Percentiles rank a stretch among this genome's conserved stretches.
Conservation (phyloP, 1,284 basidiomycete species). For the Naganishia liquefaciens region DNA sequence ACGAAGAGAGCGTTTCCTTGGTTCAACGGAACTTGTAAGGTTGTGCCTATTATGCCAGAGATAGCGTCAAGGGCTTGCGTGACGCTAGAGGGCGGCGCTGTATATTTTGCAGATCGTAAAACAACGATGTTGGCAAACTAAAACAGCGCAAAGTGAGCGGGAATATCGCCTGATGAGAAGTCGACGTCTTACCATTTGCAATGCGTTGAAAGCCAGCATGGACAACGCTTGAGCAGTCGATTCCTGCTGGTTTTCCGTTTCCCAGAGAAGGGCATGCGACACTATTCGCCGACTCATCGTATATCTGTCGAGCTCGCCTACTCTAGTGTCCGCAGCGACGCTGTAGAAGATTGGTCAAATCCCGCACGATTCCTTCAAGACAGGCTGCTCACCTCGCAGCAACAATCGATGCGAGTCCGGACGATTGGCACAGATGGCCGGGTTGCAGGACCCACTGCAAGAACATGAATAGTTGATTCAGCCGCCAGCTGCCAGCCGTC, state of each 20-base stretch:
- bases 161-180: neutral
- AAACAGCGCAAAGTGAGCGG: neutral
- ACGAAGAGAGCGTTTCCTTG: neutral
- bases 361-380: neutral
- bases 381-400: conserved; percentile 8
- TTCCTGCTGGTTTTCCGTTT: conserved; percentile 14
- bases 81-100: neutral
- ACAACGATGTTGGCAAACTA: conserved; percentile 10
- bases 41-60: neutral
- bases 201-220: neutral
- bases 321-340: neutral
- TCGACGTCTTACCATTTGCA: conserved; percentile 14
- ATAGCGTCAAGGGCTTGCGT: neutral
- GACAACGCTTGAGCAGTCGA: conserved; percentile 4
- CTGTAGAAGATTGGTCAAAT: neutral
- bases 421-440: conserved; percentile 15
- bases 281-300: conserved; percentile 4
- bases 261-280: conserved; percentile 17
- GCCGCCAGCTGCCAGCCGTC: neutral
- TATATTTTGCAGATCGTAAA: neutral
- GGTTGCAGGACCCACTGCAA: conserved; percentile 21
- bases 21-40: neutral
- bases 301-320: conserved; percentile 24
- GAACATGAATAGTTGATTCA: neutral
- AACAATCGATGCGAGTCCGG: conserved; percentile 6